Percentiles rank a stretch among this genome's conserved stretches.
Conservation (phyloP, 2,329 filamentous ascomycete species). For the Talaromyces sp. region DNA sequence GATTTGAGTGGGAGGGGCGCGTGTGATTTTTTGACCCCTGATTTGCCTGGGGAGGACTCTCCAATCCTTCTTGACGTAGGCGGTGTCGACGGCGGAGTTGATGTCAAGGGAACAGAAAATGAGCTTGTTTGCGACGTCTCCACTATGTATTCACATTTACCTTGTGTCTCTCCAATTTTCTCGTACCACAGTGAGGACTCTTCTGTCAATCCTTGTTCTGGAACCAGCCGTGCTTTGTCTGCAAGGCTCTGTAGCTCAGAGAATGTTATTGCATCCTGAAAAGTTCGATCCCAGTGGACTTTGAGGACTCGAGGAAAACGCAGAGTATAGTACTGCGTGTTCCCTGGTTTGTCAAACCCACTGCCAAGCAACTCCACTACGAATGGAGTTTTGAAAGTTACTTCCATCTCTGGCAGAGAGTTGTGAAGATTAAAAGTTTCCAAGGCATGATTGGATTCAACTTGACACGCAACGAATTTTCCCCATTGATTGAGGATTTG, state of each 20-base stretch:
- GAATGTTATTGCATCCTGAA: conserved; percentile 64
- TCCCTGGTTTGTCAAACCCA: conserved; percentile 67
- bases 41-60: neutral
- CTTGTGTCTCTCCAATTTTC: conserved; percentile 53
- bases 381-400: conserved; percentile 63
- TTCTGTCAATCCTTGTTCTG: conserved; percentile 52
- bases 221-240: conserved; percentile 47
- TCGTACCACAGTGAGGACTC: conserved; percentile 59
- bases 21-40: neutral
- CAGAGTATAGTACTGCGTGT: conserved; percentile 66
- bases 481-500: conserved; percentile 46
- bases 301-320: conserved; percentile 74
- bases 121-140: conserved; percentile 20
- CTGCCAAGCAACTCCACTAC: conserved; percentile 78
- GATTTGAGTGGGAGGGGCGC: neutral
- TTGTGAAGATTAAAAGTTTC: conserved; percentile 44
- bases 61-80: neutral
- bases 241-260: conserved; percentile 65
- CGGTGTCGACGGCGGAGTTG: conserved; percentile 11
- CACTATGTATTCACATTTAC: conserved; percentile 18
- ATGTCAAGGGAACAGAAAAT: conserved; percentile 13
- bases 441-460: conserved; percentile 32
- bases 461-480: conserved; percentile 40
- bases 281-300: conserved; percentile 70
- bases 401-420: conserved; percentile 28